Conservation (phyloP, 768 basidiomycete genomes). For the Gyrodon lividus region DNA sequence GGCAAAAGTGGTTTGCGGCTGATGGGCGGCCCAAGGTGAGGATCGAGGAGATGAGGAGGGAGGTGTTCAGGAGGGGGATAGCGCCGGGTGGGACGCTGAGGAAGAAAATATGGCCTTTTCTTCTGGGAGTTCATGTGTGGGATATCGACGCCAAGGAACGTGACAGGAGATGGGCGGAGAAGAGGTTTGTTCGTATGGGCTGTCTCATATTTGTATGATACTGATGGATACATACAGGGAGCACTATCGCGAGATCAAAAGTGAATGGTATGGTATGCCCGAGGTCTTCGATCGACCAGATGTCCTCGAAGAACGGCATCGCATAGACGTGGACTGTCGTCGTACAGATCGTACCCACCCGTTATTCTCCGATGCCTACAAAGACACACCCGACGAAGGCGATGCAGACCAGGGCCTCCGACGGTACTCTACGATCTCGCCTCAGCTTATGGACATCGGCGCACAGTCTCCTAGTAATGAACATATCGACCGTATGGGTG, state of each 20-base stretch:
- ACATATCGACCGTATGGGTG: slow-evolving; percentile 85
- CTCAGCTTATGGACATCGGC: slow-evolving; percentile 68
- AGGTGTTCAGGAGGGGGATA: slow-evolving; percentile 79
- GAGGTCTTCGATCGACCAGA: slow-evolving; percentile 81
- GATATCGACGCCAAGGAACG: slow-evolving; percentile 62
- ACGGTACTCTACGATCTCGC: slow-evolving; percentile 72
- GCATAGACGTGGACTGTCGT: slow-evolving; percentile 95
- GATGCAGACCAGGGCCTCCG: slow-evolving; percentile 53
- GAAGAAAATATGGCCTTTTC: slow-evolving; percentile 85
- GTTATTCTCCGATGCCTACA: slow-evolving; percentile 61
- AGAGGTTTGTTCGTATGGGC: slow-evolving; percentile 44
- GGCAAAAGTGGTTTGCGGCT: slow-evolving; percentile 76
- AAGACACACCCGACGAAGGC: slow-evolving; percentile 39
- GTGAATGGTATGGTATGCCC: slow-evolving; percentile 79
- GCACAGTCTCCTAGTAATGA: slow-evolving; percentile 88
- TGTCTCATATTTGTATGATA: not conserved
- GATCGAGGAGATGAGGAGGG: slow-evolving; percentile 67
- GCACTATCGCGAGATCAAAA: slow-evolving; percentile 69
- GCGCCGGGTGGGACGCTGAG: slow-evolving; percentile 52
- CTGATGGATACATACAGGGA: slow-evolving; percentile 41
- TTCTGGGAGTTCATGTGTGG: slow-evolving; percentile 87
- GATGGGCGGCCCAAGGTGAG: slow-evolving; percentile 67
- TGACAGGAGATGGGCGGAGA: slow-evolving; percentile 56
- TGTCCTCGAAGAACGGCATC: slow-evolving; percentile 86
- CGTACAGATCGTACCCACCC: slow-evolving; percentile 94